Conservation (phyloP, 345 rosid species). For the Citrus reticulata region DNA sequence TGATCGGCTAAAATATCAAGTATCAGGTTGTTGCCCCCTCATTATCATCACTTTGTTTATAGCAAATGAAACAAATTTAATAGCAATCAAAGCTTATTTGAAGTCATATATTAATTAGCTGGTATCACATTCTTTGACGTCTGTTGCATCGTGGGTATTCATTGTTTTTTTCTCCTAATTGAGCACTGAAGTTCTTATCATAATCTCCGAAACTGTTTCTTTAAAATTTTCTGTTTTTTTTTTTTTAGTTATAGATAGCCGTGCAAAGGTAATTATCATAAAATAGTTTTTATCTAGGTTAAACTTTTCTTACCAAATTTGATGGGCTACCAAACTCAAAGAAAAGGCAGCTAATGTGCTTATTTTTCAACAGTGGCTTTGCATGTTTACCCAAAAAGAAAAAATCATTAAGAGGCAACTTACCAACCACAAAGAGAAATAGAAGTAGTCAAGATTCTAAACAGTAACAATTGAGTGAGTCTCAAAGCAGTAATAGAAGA, state of each 20-base stretch:
- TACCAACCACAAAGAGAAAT: conserved; percentile 4
- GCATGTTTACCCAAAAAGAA: neutral
- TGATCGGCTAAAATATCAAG: neutral
- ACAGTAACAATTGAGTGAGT: neutral
- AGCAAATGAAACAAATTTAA: neutral
- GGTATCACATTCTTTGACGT: neutral
- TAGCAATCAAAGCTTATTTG: neutral
- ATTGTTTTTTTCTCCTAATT: too few relatives aligned
- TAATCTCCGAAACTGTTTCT: too few relatives aligned
- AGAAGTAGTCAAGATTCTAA: conserved; percentile 1
- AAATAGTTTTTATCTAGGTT: neutral
- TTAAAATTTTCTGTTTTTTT: too few relatives aligned
- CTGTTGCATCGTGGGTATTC: neutral
- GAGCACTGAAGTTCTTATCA: too few relatives aligned
- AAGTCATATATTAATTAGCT: neutral
- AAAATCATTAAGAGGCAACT: neutral
- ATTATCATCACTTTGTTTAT: neutral
- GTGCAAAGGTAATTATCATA: too few relatives aligned
- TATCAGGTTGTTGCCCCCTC: conserved; percentile 1
- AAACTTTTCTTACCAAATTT: neutral
- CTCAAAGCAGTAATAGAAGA: neutral
- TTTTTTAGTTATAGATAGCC: too few relatives aligned
- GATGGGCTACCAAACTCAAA: neutral
- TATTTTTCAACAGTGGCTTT: neutral
- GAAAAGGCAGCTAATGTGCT: neutral